phyloP scores from a whole-genome alignment of 2,329 filamentous ascomycete species.

The Xenoacremonium recifei region DNA sequence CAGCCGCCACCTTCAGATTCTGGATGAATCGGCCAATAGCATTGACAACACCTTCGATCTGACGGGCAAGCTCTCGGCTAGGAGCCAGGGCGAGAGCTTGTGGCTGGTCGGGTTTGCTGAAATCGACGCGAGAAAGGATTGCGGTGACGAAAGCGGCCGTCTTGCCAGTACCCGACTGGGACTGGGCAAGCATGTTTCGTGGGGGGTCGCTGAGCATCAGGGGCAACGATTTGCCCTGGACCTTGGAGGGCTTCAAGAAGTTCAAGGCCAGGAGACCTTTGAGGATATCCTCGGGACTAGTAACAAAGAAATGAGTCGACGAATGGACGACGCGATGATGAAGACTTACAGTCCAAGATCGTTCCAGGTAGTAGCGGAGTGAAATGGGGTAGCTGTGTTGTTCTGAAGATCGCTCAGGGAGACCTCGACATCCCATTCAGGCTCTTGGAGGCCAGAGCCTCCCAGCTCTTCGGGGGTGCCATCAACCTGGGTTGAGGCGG shows the following conservation, averaged over 20 bases:
- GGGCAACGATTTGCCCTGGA: slow-evolving; percentile 91
- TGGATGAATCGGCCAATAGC: slow-evolving; percentile 83
- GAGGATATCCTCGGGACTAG: slow-evolving; percentile 54
- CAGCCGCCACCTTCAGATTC: slow-evolving; percentile 73
- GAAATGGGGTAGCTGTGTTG: slow-evolving; percentile 83
- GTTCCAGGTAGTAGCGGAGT: slow-evolving; percentile 79
- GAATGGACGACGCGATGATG: background rate
- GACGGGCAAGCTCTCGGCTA: slow-evolving; percentile 89
- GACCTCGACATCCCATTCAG: slow-evolving; percentile 85
- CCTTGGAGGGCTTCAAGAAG: slow-evolving; percentile 95
- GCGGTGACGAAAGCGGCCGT: slow-evolving; percentile 95
- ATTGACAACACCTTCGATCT: slow-evolving; percentile 83
- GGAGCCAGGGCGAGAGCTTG: slow-evolving; percentile 90
- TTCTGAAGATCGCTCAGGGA: slow-evolving; percentile 87
- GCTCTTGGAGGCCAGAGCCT: slow-evolving; percentile 63
- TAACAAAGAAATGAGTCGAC: background rate
- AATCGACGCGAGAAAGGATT: slow-evolving; percentile 82
- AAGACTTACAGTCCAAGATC: slow-evolving; percentile 72
- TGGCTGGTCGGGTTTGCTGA: slow-evolving; percentile 63
- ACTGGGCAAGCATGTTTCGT: slow-evolving; percentile 93
- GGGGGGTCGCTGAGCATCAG: slow-evolving; percentile 86
- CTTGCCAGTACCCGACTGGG: slow-evolving; percentile 98
- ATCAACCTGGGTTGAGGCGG: slow-evolving; percentile 34
- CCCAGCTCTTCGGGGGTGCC: slow-evolving; percentile 34
- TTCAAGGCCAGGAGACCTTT: slow-evolving; percentile 77